Evolutionary conservation across 1,139 yeast species (phyloP).

Genomic region (Debaryomyces sp.): DNA sequence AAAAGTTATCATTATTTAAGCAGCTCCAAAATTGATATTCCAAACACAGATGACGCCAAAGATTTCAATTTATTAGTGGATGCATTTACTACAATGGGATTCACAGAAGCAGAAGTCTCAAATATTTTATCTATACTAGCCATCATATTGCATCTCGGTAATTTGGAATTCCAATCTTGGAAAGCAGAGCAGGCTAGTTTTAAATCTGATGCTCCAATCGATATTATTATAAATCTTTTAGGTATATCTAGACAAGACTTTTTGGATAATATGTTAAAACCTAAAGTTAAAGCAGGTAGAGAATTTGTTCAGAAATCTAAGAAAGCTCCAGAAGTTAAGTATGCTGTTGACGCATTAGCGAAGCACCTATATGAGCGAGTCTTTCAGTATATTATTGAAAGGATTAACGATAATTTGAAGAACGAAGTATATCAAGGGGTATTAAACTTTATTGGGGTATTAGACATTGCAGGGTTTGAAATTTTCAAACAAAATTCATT

Average conservation of each 20-base stretch:
- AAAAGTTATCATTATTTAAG: constrained; percentile 58
- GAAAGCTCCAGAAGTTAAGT: constrained; percentile 78
- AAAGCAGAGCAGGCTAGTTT: constrained; percentile 82
- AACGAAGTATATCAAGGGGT: constrained; percentile 22
- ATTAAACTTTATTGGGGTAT: constrained; percentile 79
- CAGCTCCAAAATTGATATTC: constrained; percentile 53
- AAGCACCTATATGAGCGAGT: constrained; percentile 84
- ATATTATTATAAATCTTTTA: constrained; percentile 59
- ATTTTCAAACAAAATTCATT: constrained; percentile 89
- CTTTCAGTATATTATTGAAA: constrained; percentile 75
- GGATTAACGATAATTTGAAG: constrained; percentile 71
- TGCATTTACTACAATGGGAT: constrained; percentile 78
- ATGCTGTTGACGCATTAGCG: constrained; percentile 83
- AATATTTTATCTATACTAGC: constrained; percentile 72
- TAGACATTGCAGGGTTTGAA: constrained; percentile 98
- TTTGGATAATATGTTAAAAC: constrained; percentile 61
- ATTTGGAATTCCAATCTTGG: constrained; percentile 71
- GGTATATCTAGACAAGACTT: constrained; percentile 66
- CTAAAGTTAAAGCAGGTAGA: constrained; percentile 89
- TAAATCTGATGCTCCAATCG: constrained; percentile 55
- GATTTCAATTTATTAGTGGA: constrained; percentile 64
- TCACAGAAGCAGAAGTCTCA: constrained; percentile 55
- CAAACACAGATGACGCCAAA: constrained; percentile 72
- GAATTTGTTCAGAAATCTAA: constrained; percentile 84
- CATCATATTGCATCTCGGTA: constrained; percentile 82